Evolutionary conservation across 1,284 basidiomycete species (phyloP).

Genomic region (Agroathelia rolfsii): DNA sequence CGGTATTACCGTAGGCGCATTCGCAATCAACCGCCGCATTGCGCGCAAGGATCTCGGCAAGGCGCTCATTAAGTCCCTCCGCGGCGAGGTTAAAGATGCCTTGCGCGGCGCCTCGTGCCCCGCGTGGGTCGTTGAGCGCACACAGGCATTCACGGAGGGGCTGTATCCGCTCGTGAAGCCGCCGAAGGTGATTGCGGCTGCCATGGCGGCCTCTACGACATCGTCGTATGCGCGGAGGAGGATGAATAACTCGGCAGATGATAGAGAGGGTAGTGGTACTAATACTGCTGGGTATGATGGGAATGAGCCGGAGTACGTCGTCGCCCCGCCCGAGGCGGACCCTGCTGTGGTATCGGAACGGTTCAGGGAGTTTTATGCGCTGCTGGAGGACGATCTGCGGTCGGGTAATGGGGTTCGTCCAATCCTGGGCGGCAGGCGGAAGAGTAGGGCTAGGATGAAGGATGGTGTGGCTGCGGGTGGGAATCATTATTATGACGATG

Average conservation of each 20-base stretch:
- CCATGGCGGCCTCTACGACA: slow-evolving; percentile 5
- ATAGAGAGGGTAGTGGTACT: too few relatives aligned
- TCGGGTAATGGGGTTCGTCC: slow-evolving; percentile 16
- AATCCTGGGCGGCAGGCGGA: slow-evolving; percentile 17
- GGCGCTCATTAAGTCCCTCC: slow-evolving; percentile 47
- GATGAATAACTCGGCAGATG: slow-evolving; percentile 10
- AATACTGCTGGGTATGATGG: too few relatives aligned
- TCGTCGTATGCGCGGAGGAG: slow-evolving; percentile 21
- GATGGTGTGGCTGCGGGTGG: slow-evolving; percentile 17
- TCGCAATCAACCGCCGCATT: slow-evolving; percentile 45
- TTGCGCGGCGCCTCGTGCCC: slow-evolving; percentile 31
- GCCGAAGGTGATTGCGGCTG: slow-evolving; percentile 7
- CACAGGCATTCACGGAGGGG: slow-evolving; percentile 40
- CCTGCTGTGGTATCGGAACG: slow-evolving; percentile 45
- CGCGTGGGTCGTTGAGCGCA: slow-evolving; percentile 55
- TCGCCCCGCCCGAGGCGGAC: slow-evolving; percentile 31
- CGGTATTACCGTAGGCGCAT: slow-evolving; percentile 49
- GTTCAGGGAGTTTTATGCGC: slow-evolving; percentile 70
- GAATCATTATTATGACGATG: slow-evolving; percentile 19
- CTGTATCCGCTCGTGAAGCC: slow-evolving; percentile 41
- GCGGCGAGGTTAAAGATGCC: slow-evolving; percentile 44
- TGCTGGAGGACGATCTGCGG: slow-evolving; percentile 44
- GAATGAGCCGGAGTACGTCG: slow-evolving; percentile 21
- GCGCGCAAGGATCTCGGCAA: slow-evolving; percentile 48
- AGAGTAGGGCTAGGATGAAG: slow-evolving; percentile 10